phyloP scores from a whole-genome alignment of 1,284 basidiomycete genomes.

The Taiwanofungus camphoratus region DNA sequence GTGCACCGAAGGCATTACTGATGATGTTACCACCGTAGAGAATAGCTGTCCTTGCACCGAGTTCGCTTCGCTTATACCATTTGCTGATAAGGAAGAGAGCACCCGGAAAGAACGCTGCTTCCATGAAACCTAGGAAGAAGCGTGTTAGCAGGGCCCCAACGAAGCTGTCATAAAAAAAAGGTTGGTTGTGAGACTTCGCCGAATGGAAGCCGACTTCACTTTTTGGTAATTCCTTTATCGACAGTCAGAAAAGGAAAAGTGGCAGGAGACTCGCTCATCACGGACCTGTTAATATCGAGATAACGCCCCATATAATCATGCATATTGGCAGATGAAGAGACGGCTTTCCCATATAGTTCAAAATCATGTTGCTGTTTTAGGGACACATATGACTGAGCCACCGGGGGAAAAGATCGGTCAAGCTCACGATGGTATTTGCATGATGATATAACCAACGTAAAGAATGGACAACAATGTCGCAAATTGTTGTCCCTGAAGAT shows the following conservation, averaged over 20 bases:
- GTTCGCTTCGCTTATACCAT: conserved; percentile 65
- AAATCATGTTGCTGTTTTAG: conserved; percentile 57
- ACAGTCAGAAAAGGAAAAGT: too few relatives aligned
- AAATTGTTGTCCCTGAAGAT: conserved; percentile 60
- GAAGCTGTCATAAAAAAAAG: conserved; percentile 51
- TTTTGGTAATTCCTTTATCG: conserved; percentile 48
- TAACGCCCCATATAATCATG: conserved; percentile 68
- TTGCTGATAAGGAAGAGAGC: conserved; percentile 61
- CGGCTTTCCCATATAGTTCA: conserved; percentile 67
- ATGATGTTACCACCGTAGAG: conserved; percentile 71
- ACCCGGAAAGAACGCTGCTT: conserved; percentile 75
- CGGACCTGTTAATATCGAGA: conserved; percentile 57
- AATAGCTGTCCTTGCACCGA: conserved; percentile 68
- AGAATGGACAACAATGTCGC: conserved; percentile 68
- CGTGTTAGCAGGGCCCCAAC: conserved; percentile 63
- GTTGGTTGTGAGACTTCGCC: too few relatives aligned
- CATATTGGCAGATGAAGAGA: conserved; percentile 69
- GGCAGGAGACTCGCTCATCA: too few relatives aligned
- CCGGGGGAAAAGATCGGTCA: conserved; percentile 8
- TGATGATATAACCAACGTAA: conserved; percentile 75
- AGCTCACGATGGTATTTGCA: conserved; percentile 73
- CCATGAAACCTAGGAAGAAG: conserved; percentile 69
- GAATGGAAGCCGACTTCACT: conserved; percentile 30
- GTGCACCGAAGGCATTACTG: conserved; percentile 78
- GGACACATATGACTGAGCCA: neutral